A percentile compares a stretch with the other conserved stretches of the same genome.
phyloP scores from a whole-genome alignment of 2,329 filamentous ascomycete species.

The Aspergillus puulaauensis region DNA sequence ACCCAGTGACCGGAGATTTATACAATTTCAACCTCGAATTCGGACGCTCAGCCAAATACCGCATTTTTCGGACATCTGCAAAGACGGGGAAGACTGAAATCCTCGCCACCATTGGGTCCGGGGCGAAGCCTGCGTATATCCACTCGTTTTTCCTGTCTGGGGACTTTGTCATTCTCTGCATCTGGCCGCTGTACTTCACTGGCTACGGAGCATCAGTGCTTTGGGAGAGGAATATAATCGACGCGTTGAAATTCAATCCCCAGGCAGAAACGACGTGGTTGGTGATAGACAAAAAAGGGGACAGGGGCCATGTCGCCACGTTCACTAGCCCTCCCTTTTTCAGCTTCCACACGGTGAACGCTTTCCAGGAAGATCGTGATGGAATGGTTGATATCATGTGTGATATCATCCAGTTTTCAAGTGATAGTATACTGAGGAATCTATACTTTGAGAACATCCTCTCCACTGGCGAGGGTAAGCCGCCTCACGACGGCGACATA shows the following conservation, averaged over 20 bases:
- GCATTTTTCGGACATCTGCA: conserved; percentile 67
- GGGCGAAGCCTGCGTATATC: conserved; percentile 62
- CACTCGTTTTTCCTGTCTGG: conserved; percentile 74
- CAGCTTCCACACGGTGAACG: conserved; percentile 75
- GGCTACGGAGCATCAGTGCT: conserved; percentile 47
- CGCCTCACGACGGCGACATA: conserved; percentile 34
- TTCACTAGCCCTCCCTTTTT: conserved; percentile 70
- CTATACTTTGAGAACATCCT: conserved; percentile 70
- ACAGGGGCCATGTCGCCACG: conserved; percentile 63
- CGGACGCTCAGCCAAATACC: conserved; percentile 58
- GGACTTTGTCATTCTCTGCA: conserved; percentile 68
- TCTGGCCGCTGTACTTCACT: conserved; percentile 60
- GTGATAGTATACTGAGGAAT: conserved; percentile 62
- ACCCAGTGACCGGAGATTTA: conserved; percentile 68
- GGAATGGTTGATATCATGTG: conserved; percentile 54
- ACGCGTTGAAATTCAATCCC: conserved; percentile 62
- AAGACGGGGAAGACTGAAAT: conserved; percentile 64
- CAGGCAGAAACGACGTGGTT: conserved; percentile 63
- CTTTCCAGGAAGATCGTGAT: conserved; percentile 60
- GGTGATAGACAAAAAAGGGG: conserved; percentile 64
- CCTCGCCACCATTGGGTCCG: conserved; percentile 60
- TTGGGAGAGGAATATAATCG: conserved; percentile 54
- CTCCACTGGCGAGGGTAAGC: conserved; percentile 47
- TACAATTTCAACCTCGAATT: conserved; percentile 76
- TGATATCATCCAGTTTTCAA: conserved; percentile 65